Evolutionary conservation across 2,329 filamentous ascomycete genomes (phyloP).

Genomic region (Fusarium lateritium): DNA sequence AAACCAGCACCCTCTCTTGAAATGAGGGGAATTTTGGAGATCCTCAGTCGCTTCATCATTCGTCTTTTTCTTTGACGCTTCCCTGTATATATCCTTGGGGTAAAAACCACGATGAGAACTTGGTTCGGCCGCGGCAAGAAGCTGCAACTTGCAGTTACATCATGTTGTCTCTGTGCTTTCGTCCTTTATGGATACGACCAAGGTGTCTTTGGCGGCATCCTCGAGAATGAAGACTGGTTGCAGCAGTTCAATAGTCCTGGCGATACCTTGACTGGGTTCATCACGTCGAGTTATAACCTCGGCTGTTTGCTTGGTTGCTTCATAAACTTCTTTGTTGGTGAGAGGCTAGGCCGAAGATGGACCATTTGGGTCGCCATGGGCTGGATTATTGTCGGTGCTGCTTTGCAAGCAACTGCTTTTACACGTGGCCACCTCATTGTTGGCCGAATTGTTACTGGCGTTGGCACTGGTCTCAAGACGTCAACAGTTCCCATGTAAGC

Average conservation of each 20-base stretch:
- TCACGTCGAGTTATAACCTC: slow-evolving; percentile 56
- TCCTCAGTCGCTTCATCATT: rapidly evolving
- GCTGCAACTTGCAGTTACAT: slow-evolving; percentile 41
- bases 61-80: background rate
- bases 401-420: slow-evolving; percentile 66
- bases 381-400: slow-evolving; percentile 71
- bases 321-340: slow-evolving; percentile 65
- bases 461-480: slow-evolving; percentile 62
- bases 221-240: slow-evolving; percentile 62
- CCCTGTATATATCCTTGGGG: too few species aligned
- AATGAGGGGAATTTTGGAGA: background rate
- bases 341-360: slow-evolving; percentile 63
- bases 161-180: slow-evolving; percentile 47
- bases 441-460: slow-evolving; percentile 64
- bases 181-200: slow-evolving; percentile 62
- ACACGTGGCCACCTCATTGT: slow-evolving; percentile 64
- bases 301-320: slow-evolving; percentile 61
- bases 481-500: slow-evolving; percentile 56
- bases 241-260: slow-evolving; percentile 47
- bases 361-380: slow-evolving; percentile 68
- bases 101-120: slow-evolving; percentile 29
- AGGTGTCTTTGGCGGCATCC: slow-evolving; percentile 63
- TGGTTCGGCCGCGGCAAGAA: slow-evolving; percentile 47
- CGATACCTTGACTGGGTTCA: slow-evolving; percentile 50
- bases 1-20: background rate